Base-by-base conservation (phyloP, 2,329 filamentous ascomycete genomes). In the Geosmithia putterillii region DNA sequence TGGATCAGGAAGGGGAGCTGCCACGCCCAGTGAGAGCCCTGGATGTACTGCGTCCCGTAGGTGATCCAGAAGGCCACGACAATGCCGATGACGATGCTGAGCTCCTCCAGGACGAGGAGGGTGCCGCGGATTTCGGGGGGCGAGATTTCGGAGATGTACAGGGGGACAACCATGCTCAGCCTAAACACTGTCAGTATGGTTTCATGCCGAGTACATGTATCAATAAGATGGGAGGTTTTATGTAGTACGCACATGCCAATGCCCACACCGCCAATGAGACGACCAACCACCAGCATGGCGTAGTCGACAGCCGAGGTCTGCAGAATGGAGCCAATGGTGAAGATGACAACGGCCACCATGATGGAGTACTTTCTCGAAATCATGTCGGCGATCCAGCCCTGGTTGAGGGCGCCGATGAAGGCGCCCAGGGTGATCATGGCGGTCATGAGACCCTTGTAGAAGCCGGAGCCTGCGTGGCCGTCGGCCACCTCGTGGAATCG, bases 121-220 rank as follows among this genome's bases (percentile, higher is more conserved):
- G 63, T 62, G 5, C 69, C 69, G 4, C 69, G 67, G 3, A 71
- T 62, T 23, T 69, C 65, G 1, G 69, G 65, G 1, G 69, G 67
- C 0, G 69, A 66, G 7, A 71, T 63, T 48, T 71, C 68, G 37
- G 64, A 62, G 46, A 66, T 74, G 49, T 63, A 62, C 3, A 65
- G 59, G 9, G 28, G 62, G 67, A 65, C 55, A 17, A 59, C 51
- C 57, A 57, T 60, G 25, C 56, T 57, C 20, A 57, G 43, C 41
- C 50, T 51, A n/a, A n/a, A n/a, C n/a, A n/a, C n/a, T n/a, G n/a
- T n/a, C n/a, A n/a, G n/a, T n/a, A n/a, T n/a, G n/a, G n/a, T n/a
- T n/a, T n/a, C n/a, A n/a, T n/a, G n/a, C n/a, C n/a, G n/a, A n/a
- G n/a, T n/a, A n/a, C n/a, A n/a, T n/a, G n/a, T n/a, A n/a, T n/a